Base-by-base conservation (phyloP, 257 asterid genomes). In the Salvia miltiorrhiza region DNA sequence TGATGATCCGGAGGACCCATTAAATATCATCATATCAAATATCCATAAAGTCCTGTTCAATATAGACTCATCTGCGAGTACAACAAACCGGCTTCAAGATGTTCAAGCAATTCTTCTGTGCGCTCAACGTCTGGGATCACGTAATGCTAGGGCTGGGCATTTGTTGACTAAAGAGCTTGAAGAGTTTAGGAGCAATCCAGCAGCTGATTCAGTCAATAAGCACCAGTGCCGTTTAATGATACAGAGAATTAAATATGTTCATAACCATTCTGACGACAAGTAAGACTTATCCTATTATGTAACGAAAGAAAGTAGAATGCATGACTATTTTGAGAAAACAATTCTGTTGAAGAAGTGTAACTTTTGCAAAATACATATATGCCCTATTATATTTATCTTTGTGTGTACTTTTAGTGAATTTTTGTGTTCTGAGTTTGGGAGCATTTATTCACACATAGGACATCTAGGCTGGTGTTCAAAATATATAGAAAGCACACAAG, bases 1-100 rank as follows among this genome's bases (percentile, higher is more conserved):
- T 79, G 98, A 92, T 82, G 98, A 92, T 72, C 98, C 98, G 3
- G 97, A 92, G 72, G 98, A 92, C 73, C 82, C 95, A 28, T 81
- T 92, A 65, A 92, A 92, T 73, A 92, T 89, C 62, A 79, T 92
- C 54, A 60, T 92, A 55, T 82, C 95, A 39, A 86, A 86, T 83
- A 82, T 88, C 81, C 97, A 81, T 82, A 92, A 92, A 82, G 90
- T 92, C 43, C 81, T 92, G 30, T 90, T 88, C 87, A 92, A 79
- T 82, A 58, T 78, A 21, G 98, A 92, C 76, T 87, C 93, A 5
- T 84, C 96, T 63, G 88, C 97, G 45, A 88, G 81, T 76, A 71
- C 88, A 26, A 87, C 97, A 54, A 87, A 92, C 53, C 86, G 97
- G 55, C 94, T 88, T 79, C 98, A 86, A 79, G 98, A 92, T 83